phyloP scores from a whole-genome alignment of 495 filamentous ascomycete genomes.

The Penicillium mononematosum region DNA sequence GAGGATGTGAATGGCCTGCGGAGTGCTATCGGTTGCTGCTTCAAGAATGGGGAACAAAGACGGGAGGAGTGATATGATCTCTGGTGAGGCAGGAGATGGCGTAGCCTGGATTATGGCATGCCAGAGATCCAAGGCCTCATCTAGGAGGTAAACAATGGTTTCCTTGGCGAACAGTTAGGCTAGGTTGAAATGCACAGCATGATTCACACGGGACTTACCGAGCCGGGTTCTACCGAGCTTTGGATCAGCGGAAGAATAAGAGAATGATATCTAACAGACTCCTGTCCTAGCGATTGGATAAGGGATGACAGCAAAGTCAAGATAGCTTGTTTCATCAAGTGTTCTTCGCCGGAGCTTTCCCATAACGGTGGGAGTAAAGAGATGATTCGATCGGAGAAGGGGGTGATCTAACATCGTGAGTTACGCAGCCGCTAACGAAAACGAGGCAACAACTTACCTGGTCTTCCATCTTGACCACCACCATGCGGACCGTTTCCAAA shows the following conservation, averaged over 20 bases:
- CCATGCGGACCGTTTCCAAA: conserved; percentile 72
- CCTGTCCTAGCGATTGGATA: conserved; percentile 71
- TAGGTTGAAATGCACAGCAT: neutral
- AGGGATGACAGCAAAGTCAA: conserved; percentile 78
- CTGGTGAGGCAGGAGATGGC: conserved; percentile 59
- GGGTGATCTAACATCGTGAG: conserved; percentile 48
- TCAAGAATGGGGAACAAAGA: conserved; percentile 70
- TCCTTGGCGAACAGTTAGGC: conserved; percentile 43
- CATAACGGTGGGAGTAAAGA: conserved; percentile 77
- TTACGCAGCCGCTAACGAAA: conserved; percentile 10
- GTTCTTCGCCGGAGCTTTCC: conserved; percentile 75
- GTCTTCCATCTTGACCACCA: conserved; percentile 78
- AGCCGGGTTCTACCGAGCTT: conserved; percentile 74
- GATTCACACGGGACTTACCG: conserved; percentile 43
- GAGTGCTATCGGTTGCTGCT: conserved; percentile 65
- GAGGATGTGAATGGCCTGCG: conserved; percentile 66
- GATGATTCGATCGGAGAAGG: conserved; percentile 79
- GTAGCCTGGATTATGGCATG: conserved; percentile 70
- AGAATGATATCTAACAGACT: conserved; percentile 68
- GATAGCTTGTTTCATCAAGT: conserved; percentile 88
- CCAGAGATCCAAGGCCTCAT: conserved; percentile 92
- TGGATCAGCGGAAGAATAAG: conserved; percentile 76
- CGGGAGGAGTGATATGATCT: conserved; percentile 65
- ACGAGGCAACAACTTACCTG: conserved; percentile 46
- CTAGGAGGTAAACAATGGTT: conserved; percentile 77